A percentile compares a stretch with the other conserved stretches of the same genome.
phyloP scores from a whole-genome alignment of 345 rosid genomes.

The Citrus inodora region DNA sequence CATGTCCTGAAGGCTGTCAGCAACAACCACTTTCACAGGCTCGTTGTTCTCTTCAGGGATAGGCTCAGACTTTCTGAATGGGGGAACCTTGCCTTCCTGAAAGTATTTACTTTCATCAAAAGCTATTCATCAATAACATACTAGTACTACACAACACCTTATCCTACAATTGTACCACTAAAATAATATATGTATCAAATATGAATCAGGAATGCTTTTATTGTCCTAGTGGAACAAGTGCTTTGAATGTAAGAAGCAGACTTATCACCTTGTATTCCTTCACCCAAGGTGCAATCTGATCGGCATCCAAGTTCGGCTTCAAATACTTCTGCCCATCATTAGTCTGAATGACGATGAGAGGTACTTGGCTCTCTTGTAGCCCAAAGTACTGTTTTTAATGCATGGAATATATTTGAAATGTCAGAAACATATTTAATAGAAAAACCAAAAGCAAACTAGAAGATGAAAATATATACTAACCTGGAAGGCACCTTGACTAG shows the following conservation, averaged over 20 bases:
- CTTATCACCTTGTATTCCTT: slow-evolving; percentile 71
- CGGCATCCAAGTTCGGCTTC: slow-evolving; percentile 62
- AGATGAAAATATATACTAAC: slow-evolving; percentile 30
- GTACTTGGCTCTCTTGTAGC: slow-evolving; percentile 73
- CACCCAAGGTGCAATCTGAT: slow-evolving; percentile 77
- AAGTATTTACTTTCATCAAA: slow-evolving; percentile 14
- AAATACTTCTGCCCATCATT: slow-evolving; percentile 69
- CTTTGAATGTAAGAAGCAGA: slow-evolving; percentile 8
- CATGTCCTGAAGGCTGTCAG: slow-evolving; percentile 71
- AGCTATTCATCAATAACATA: background rate
- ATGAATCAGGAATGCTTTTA: background rate
- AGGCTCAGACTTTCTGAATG: slow-evolving; percentile 80
- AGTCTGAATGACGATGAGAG: slow-evolving; percentile 71
- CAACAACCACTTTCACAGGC: slow-evolving; percentile 91
- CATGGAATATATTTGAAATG: slow-evolving; percentile 4
- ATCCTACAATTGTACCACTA: background rate
- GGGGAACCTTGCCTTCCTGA: slow-evolving; percentile 82
- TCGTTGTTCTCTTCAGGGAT: slow-evolving; percentile 76
- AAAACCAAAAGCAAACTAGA: slow-evolving; percentile 3
- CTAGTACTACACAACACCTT: background rate
- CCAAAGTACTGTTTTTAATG: slow-evolving; percentile 78
- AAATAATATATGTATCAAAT: background rate
- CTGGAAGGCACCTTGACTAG: slow-evolving; percentile 85
- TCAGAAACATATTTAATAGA: slow-evolving; percentile 4
- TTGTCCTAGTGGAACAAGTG: background rate